phyloP scores from a whole-genome alignment of 2,329 filamentous ascomycete genomes.

The Ceratocystis harringtonii region DNA sequence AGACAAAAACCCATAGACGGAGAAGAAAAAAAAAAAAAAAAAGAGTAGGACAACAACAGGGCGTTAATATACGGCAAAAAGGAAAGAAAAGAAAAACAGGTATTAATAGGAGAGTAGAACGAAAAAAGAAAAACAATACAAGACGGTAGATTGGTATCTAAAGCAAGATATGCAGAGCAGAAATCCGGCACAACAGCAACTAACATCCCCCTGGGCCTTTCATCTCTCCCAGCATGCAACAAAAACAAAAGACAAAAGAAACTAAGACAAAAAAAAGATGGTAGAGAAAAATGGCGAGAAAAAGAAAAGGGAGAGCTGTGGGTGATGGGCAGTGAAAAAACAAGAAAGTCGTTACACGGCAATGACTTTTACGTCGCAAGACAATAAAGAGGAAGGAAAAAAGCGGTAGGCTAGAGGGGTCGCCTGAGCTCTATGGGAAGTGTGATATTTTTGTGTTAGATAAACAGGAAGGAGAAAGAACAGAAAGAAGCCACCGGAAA shows the following conservation, averaged over 20 bases:
- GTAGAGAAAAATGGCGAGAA: background rate
- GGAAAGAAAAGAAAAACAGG: background rate
- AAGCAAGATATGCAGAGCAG: constrained; percentile 9
- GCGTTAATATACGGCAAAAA: background rate
- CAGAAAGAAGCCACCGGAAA: background rate
- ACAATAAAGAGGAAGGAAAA: background rate
- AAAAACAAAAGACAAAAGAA: background rate
- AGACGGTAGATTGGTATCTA: constrained; percentile 13
- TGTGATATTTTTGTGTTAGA: background rate
- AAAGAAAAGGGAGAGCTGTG: background rate
- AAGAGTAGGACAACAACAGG: background rate
- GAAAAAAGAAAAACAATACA: constrained; percentile 1
- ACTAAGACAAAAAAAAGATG: background rate
- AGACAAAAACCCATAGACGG: background rate
- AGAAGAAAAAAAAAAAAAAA: background rate
- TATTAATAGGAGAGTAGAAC: background rate
- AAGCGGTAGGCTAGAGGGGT: background rate
- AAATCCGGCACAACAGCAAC: background rate
- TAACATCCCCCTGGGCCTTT: background rate
- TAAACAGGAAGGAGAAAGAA: background rate
- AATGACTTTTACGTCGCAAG: background rate
- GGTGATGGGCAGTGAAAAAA: background rate
- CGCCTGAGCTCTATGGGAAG: too few relatives aligned
- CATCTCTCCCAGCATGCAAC: background rate
- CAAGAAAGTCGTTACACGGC: background rate